phyloP scores from a whole-genome alignment of 2,329 filamentous ascomycete species.

The Colletotrichum neosansevieriae region DNA sequence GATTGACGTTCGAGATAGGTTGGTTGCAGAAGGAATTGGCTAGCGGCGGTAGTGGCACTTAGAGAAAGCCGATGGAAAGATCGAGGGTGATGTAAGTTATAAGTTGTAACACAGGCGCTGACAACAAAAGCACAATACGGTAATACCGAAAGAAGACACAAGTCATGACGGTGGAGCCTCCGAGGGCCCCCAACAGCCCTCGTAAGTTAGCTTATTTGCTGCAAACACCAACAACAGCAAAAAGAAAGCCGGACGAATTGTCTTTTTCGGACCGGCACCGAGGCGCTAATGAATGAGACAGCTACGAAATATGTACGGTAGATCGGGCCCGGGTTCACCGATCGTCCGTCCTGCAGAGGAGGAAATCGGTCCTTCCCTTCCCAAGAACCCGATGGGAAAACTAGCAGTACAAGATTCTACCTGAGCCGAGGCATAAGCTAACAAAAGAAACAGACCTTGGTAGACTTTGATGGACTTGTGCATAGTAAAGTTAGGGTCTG shows the following conservation, averaged over 20 bases:
- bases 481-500: too few relatives aligned
- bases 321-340: conserved; percentile 34
- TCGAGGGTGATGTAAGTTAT: background rate
- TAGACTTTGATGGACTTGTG: too few relatives aligned
- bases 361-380: conserved; percentile 3
- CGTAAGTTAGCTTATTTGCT: conserved; percentile 11
- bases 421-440: conserved; percentile 28
- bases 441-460: background rate
- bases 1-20: conserved; percentile 15
- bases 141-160: conserved; percentile 8
- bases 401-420: background rate
- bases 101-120: background rate
- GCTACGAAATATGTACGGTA: background rate
- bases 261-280: conserved; percentile 23
- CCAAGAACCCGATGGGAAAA: conserved; percentile 17
- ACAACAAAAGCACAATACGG: background rate
- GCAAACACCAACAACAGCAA: conserved; percentile 13
- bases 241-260: background rate
- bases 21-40: conserved; percentile 40
- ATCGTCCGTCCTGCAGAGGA: conserved; percentile 22
- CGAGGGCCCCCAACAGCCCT: conserved; percentile 4
- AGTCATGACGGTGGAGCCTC: conserved; percentile 34
- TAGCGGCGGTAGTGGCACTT: conserved; percentile 22
- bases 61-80: background rate
- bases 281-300: conserved; percentile 2